Evolutionary conservation across 768 basidiomycete genomes (phyloP), one percentile per base, ranked within the genome.

Genomic region (Mycena kentingensis): DNA sequence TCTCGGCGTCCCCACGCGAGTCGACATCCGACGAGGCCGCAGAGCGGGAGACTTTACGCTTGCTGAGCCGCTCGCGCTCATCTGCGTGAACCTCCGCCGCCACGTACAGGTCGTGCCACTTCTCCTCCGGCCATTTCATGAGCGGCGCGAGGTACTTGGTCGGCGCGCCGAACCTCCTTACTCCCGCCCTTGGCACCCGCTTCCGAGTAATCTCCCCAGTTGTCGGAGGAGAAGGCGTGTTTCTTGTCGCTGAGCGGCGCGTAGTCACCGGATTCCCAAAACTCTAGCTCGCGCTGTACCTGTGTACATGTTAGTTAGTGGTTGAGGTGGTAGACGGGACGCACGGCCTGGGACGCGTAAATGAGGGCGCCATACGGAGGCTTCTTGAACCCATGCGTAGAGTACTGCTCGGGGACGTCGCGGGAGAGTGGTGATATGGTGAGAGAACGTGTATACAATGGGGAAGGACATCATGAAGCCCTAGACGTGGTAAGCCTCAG

Each of bases 221-320:
- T 51, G 34, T 51, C 50, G 32, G n/a, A 16, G 7, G 50, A 51
- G 24, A 51, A 51, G 7, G 24, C 21, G n/a, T 26, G 24, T 7
- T 15, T 4, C 2, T 13, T 24, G 10, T 13, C 25, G 13, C 12
- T 11, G 7, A 43, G 50, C 32, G 18, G 21, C 18, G 36, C 25
- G 35, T 51, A 51, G 4, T 36, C 43, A 7, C 50, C 50, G 4
- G 18, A 44, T 2, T 12, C 6, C 50, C 50, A 51, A n/a, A 51
- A 45, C 2, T 27, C 13, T 12, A 44, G 41, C 16, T 34, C 32
- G 32, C 29, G 49, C 2, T 51, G 31, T 6, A 45, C 50, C 50
- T 51, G 15, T n/a, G 35, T 12, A 37, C 7, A 18, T 7, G 7
- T n/a, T n/a, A 7, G 18, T 37, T 18, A 37, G 36, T 37, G 8